phyloP scores from a whole-genome alignment of 805 yeast species.

The Sugiyamaella smithiae region DNA sequence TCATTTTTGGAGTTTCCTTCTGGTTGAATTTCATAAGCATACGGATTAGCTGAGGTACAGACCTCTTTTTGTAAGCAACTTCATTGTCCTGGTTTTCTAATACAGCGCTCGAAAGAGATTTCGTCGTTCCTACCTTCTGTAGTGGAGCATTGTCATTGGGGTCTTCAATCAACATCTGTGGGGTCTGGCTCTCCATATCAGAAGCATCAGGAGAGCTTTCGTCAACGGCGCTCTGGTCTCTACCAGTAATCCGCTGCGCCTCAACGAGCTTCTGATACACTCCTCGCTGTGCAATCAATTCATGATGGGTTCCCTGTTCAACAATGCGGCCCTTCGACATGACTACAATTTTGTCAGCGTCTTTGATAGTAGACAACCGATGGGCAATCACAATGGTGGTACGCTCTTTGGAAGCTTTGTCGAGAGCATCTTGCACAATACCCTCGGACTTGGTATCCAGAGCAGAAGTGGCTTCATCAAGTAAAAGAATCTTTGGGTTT shows the following conservation, averaged over 20 bases:
- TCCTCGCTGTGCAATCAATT: constrained; percentile 33
- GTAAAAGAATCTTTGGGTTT: constrained; percentile 51
- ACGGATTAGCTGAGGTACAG: constrained; percentile 10
- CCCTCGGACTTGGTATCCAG: constrained; percentile 47
- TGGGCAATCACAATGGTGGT: constrained; percentile 61
- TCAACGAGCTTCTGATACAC: constrained; percentile 36
- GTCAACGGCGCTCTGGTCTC: constrained; percentile 15
- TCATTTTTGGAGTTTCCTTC: constrained; percentile 26
- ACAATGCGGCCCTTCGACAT: constrained; percentile 49
- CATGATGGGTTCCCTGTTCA: constrained; percentile 43
- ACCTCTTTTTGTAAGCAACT: not conserved
- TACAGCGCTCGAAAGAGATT: constrained; percentile 21
- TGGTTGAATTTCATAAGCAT: constrained; percentile 25
- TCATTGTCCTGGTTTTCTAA: constrained; percentile 11
- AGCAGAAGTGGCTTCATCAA: constrained; percentile 61
- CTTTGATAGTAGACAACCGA: constrained; percentile 53
- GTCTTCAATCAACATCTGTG: not conserved
- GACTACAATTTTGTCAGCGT: constrained; percentile 55
- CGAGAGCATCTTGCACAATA: constrained; percentile 41
- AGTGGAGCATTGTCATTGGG: constrained; percentile 13
- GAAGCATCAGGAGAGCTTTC: constrained; percentile 9
- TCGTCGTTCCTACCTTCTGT: constrained; percentile 17
- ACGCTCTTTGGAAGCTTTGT: constrained; percentile 34
- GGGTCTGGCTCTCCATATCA: constrained; percentile 17
- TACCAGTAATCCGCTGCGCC: constrained; percentile 33